Evolutionary conservation across 2,329 filamentous ascomycete genomes (phyloP), one percentile per base, ranked within the genome.

Genomic region (Venturia carpophila): DNA sequence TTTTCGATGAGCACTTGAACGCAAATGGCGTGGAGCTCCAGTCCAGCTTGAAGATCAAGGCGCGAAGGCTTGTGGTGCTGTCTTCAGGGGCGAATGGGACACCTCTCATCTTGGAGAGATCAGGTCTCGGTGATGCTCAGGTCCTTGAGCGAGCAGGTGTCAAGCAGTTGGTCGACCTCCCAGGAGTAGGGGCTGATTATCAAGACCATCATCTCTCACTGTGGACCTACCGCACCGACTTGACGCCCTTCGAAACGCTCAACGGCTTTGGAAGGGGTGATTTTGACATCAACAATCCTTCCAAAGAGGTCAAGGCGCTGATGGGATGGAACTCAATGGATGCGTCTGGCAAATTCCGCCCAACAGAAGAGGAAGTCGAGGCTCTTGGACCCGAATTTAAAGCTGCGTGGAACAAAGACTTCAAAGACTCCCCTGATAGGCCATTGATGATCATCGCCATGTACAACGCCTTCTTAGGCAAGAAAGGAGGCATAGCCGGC

Each of bases 11-110:
- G 2, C 79, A 77, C 34, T 49, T 49, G 47, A 83, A 76, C 47
- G 87, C 86, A 3, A 75, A 79, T 0, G 86, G 85, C 0, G 80
- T 89, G 1, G 83, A 87, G 69, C 85, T 82, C 68, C 78, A 80
- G 24, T 79, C 81, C 37, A 83, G 79, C 68, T 70, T 60, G 71
- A 75, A 69, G 0, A 73, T 86, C 21, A 78, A 74, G 56, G 84
- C 85, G 3, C 76, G 78, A 7, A 85, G 83, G 72, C 73, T 85
- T 24, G 83, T 87, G 55, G 75, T 82, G 3, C 73, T 80, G 5
- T 76, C 79, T 1, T 76, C 77, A 5, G 84, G 84, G 13, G 79
- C 83, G 0, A 75, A 80, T 6, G 80, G 81, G 1, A 83, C 83
- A 0, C 83, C 84, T 0, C 72, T 75, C 0, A 77, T 88, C 1